A percentile compares a stretch with the other conserved stretches of the same genome.
Conservation (phyloP, 2,329 filamentous ascomycete genomes). For the Botrytis porri region DNA sequence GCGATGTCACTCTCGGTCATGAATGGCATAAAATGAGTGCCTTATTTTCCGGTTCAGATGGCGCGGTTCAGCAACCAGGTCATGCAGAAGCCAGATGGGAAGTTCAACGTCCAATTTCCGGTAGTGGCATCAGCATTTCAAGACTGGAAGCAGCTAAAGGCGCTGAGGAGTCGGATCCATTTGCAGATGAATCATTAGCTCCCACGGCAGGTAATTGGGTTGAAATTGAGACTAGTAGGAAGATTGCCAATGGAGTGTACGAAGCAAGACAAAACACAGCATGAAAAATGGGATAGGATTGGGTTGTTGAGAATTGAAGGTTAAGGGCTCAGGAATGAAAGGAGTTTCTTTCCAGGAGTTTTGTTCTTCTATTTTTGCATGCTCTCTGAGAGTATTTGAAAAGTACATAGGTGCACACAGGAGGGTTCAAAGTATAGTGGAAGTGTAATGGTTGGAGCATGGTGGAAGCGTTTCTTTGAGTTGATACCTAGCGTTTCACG, state of each 20-base stretch:
- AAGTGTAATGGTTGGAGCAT: slow-evolving; percentile 11
- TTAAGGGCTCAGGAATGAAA: not conserved
- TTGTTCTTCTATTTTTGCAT: not conserved
- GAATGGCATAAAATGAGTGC: slow-evolving; percentile 75
- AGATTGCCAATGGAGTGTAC: slow-evolving; percentile 74
- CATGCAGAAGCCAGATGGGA: slow-evolving; percentile 85
- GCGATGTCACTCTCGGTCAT: slow-evolving; percentile 63
- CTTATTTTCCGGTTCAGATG: slow-evolving; percentile 71
- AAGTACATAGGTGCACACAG: slow-evolving; percentile 2
- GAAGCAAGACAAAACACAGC: slow-evolving; percentile 40
- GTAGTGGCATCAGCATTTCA: slow-evolving; percentile 66
- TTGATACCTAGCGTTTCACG: slow-evolving; percentile 15
- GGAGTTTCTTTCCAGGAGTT: not conserved
- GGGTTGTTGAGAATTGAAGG: not conserved
- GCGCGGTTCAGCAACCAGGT: slow-evolving; percentile 66
- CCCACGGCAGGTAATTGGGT: slow-evolving; percentile 54
- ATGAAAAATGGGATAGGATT: not conserved
- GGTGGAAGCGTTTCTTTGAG: not conserved
- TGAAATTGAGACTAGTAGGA: slow-evolving; percentile 62
- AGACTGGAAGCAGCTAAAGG: slow-evolving; percentile 51
- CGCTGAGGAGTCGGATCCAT: slow-evolving; percentile 57
- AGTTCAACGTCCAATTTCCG: slow-evolving; percentile 46
- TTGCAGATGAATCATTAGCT: slow-evolving; percentile 58
- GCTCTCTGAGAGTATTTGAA: not conserved
- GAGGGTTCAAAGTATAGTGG: not conserved